Percentiles rank a stretch among this genome's conserved stretches.
phyloP scores from a whole-genome alignment of 139 green algal species.

The Yamagishiella unicocca region DNA sequence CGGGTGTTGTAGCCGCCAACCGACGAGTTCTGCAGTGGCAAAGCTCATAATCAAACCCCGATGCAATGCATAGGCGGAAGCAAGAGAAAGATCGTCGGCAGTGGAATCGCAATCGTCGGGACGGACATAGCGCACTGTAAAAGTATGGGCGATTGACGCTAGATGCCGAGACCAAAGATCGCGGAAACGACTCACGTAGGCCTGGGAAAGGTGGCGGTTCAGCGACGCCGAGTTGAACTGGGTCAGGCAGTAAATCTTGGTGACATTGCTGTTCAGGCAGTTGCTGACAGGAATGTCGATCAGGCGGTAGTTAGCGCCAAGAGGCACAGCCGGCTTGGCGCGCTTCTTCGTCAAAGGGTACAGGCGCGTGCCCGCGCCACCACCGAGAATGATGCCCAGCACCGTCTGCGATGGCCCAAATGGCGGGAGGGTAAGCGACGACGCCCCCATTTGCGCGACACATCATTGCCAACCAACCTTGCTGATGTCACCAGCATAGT shows the following conservation, averaged over 20 bases:
- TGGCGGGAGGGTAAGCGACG: background rate
- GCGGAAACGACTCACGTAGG: slow-evolving; percentile 83
- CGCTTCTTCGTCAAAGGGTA: slow-evolving; percentile 99
- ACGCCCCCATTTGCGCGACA: background rate
- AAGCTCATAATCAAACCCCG: background rate
- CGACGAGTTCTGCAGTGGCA: slow-evolving; percentile 84
- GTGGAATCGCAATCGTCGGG: background rate
- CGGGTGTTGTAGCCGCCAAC: slow-evolving; percentile 86
- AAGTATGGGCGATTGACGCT: too few relatives aligned
- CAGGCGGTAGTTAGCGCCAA: slow-evolving; percentile 99
- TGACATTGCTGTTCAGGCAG: slow-evolving; percentile 99
- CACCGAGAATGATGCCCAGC: slow-evolving; percentile 96
- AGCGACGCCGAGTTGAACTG: slow-evolving; percentile 99
- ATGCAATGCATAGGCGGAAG: background rate
- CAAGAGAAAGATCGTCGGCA: background rate
- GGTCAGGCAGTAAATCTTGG: slow-evolving; percentile 99
- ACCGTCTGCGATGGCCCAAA: slow-evolving; percentile 83
- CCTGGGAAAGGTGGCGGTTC: slow-evolving; percentile 97
- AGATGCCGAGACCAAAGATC: too few relatives aligned
- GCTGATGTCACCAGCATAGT: slow-evolving; percentile 26
- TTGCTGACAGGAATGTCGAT: slow-evolving; percentile 99
- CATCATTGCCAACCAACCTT: slow-evolving; percentile 11
- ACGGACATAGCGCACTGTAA: background rate
- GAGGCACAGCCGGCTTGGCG: slow-evolving; percentile 98
- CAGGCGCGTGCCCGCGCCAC: slow-evolving; percentile 94